Percentiles rank a stretch among this genome's conserved stretches.
Evolutionary conservation across 1,284 basidiomycete species (phyloP).

Genomic region (Naganishia sp.): DNA sequence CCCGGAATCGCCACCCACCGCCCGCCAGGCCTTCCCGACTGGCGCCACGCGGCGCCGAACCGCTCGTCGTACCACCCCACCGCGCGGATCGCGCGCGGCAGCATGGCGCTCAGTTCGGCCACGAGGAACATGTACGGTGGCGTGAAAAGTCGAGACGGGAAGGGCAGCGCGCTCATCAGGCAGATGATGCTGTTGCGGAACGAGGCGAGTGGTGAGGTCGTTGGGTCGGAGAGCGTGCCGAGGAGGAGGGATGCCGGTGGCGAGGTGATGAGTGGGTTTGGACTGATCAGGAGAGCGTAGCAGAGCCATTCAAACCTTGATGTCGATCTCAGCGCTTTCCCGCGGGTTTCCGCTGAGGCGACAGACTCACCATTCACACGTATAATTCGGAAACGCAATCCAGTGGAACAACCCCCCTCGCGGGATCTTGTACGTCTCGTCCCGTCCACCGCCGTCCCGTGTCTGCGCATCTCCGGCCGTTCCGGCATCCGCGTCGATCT

Average conservation of each 20-base stretch:
- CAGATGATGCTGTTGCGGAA: slow-evolving; percentile 5
- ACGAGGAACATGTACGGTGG: slow-evolving; percentile 77
- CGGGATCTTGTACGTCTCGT: slow-evolving; percentile 70
- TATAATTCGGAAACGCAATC: slow-evolving; percentile 90
- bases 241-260: slow-evolving; percentile 50
- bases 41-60: slow-evolving; percentile 61
- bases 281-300: slow-evolving; percentile 65
- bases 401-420: slow-evolving; percentile 73
- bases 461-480: slow-evolving; percentile 22
- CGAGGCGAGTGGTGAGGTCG: slow-evolving; percentile 3
- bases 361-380: slow-evolving; percentile 74
- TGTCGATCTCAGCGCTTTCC: not conserved
- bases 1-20: slow-evolving; percentile 68
- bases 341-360: no score
- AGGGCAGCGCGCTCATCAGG: slow-evolving; percentile 1
- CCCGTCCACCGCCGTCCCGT: slow-evolving; percentile 50
- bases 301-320: slow-evolving; percentile 75
- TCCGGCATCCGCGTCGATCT: slow-evolving; percentile 42
- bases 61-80: slow-evolving; percentile 76
- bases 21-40: slow-evolving; percentile 58
- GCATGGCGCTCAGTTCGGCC: slow-evolving; percentile 70
- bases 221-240: slow-evolving; percentile 34
- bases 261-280: slow-evolving; percentile 52
- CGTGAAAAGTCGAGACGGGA: slow-evolving; percentile 50
- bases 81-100: slow-evolving; percentile 73